A percentile compares a stretch with the other conserved stretches of the same genome.
Conservation (phyloP, 257 asterid species). For the Primulina eburnea region DNA sequence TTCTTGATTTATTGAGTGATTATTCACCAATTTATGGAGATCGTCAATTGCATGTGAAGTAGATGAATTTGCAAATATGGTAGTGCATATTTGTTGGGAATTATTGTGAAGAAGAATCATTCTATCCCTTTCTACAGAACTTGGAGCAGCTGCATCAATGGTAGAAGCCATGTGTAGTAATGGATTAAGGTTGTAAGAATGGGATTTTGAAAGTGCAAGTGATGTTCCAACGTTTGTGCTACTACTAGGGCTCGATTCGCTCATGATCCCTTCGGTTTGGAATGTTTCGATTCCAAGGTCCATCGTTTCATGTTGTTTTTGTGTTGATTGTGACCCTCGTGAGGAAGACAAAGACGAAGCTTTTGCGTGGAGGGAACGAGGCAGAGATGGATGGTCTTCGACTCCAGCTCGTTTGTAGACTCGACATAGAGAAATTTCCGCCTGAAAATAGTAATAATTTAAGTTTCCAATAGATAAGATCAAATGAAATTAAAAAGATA, state of each 20-base stretch:
- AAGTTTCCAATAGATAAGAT: not conserved
- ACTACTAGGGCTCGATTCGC: conserved; percentile 55
- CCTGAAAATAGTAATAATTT: conserved; percentile 36
- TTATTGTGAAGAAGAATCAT: conserved; percentile 17
- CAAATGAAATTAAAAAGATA: not conserved
- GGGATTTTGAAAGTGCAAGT: conserved; percentile 44
- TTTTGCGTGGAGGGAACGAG: conserved; percentile 54
- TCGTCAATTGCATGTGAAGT: conserved; percentile 45
- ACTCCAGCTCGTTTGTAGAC: conserved; percentile 92
- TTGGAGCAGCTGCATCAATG: not conserved
- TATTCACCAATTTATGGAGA: conserved; percentile 62
- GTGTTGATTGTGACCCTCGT: conserved; percentile 21
- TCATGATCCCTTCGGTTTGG: conserved; percentile 35
- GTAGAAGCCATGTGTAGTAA: conserved; percentile 9
- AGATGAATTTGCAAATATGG: conserved; percentile 30
- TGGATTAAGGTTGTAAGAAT: conserved; percentile 30
- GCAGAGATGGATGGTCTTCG: conserved; percentile 81
- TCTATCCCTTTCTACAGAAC: conserved; percentile 18
- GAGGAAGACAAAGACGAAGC: conserved; percentile 32
- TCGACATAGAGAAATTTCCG: conserved; percentile 90
- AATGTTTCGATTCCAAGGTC: conserved; percentile 20
- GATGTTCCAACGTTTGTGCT: conserved; percentile 46
- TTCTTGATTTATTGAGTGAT: conserved; percentile 30
- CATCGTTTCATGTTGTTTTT: not conserved
- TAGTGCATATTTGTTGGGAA: conserved; percentile 22